Base-by-base conservation (phyloP, 1,284 basidiomycete species). In the Pseudozyma sp. region DNA sequence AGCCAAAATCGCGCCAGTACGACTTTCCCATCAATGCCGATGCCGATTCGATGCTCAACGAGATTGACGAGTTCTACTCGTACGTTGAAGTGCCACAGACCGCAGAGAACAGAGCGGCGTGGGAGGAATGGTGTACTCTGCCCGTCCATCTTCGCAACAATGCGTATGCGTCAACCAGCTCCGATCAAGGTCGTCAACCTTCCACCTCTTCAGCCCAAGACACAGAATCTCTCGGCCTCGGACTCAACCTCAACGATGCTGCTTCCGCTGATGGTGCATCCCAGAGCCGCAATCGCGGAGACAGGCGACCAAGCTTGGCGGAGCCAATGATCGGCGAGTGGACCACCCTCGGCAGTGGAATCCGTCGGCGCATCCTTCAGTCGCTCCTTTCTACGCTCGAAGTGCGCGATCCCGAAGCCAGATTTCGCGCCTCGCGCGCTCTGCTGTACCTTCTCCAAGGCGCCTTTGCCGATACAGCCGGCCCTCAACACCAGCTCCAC, bases 31-130 rank as follows among this genome's bases (percentile, higher is more conserved):
- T 80, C 10, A 59, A 82, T 29, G 83, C 84, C 31, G 96, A 99
- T 84, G 93, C 96, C 80, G 94, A 98, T 85, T 93, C 92, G 16
- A 90, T 97, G 46, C 91, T 95, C 88, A 92, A 93, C 79, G 97
- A 98, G 85, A 91, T 99, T 48, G 93, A 98, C 73, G 97, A 99
- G 86, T 98, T 99, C 86, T 99, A 97, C 86, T 94, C 94, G 30
- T 99, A 97, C 86, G 91, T 96, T 62, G 96, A 99, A 86, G 94
- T 94, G 87, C 90, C 92, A 0, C 92, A 94, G 83, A 90, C 95
- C 14, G 89, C 90, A 4, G 93, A 95, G 87, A 94, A 94, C 84
- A 86, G 93, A 68, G 91, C 90, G 78, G 91, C 92, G 46, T 98
- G 94, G 91, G 89, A 92, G 79, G 91, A 91, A 51, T 83, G 82